A percentile compares a stretch with the other conserved stretches of the same genome.
Evolutionary conservation across 2,329 filamentous ascomycete species (phyloP).

Genomic region (Exserohilum turcica): DNA sequence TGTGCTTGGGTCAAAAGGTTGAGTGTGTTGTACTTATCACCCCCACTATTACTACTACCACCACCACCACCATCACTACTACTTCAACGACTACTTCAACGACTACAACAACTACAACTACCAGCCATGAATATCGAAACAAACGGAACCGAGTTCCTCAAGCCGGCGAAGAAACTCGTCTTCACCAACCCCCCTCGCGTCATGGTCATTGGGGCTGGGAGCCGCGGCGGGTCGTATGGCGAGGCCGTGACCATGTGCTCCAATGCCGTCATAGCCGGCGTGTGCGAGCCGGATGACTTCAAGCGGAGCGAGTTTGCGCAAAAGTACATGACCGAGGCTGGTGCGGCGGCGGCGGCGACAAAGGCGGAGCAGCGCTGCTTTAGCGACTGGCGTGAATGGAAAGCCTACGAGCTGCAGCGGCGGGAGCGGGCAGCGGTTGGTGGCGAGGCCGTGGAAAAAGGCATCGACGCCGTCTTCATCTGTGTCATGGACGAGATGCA

Average conservation of each 20-base stretch:
- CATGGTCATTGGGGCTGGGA: slow-evolving; percentile 49
- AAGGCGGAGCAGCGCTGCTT: slow-evolving; percentile 71
- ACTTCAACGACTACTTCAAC: no score
- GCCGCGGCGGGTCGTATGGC: slow-evolving; percentile 47
- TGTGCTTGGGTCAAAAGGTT: no score
- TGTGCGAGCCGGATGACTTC: slow-evolving; percentile 80
- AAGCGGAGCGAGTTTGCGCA: slow-evolving; percentile 74
- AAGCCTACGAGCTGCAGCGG: slow-evolving; percentile 71
- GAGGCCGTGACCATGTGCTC: slow-evolving; percentile 24
- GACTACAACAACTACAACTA: no score
- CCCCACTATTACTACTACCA: no score
- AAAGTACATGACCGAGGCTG: slow-evolving; percentile 70
- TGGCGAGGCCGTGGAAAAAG: slow-evolving; percentile 30
- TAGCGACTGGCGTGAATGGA: slow-evolving; percentile 72
- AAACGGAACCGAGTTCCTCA: slow-evolving; percentile 15
- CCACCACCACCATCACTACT: no score
- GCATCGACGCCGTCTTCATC: slow-evolving; percentile 65
- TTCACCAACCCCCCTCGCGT: slow-evolving; percentile 38
- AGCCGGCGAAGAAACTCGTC: slow-evolving; percentile 12
- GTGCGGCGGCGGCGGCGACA: slow-evolving; percentile 39
- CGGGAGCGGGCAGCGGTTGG: slow-evolving; percentile 53
- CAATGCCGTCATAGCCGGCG: slow-evolving; percentile 69
- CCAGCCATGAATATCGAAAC: slow-evolving; percentile 1
- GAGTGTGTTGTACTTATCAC: no score
- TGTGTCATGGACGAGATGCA: slow-evolving; percentile 90